Evolutionary conservation across 129 eudicot species (phyloP).

Genomic region (carrot (Daucus carota)): DNA sequence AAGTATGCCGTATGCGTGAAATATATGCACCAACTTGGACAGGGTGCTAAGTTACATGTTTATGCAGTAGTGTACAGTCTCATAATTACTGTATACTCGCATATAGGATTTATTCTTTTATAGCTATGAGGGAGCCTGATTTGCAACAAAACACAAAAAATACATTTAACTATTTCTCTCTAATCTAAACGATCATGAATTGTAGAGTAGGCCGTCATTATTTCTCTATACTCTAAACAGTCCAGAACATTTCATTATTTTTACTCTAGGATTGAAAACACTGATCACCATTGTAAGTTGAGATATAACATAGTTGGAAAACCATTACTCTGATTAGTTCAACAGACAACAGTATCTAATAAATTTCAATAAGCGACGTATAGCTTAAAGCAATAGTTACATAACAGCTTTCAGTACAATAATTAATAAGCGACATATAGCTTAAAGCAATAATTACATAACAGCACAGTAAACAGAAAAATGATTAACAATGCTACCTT

Average conservation of each 20-base stretch:
- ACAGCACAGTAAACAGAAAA: background rate
- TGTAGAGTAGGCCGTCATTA: too few relatives aligned
- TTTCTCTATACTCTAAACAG: background rate
- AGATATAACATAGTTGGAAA: background rate
- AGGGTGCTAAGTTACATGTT: background rate
- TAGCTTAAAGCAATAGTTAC: background rate
- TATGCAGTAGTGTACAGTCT: background rate
- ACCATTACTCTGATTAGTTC: too few relatives aligned
- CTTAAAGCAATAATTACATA: background rate
- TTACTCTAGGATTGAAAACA: background rate
- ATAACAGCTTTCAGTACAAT: background rate
- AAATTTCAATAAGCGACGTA: background rate
- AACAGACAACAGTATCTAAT: too few relatives aligned
- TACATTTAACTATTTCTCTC: background rate
- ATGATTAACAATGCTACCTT: constrained; percentile 39
- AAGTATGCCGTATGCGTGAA: background rate
- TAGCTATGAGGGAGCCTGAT: background rate
- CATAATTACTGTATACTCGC: background rate
- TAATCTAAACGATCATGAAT: background rate
- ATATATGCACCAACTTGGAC: background rate
- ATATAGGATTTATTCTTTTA: background rate
- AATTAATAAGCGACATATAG: background rate
- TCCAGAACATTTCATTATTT: background rate
- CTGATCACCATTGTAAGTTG: background rate
- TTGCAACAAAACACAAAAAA: background rate